Evolutionary conservation across 306 rosid species (phyloP).

Genomic region (Hippophae tibetana): DNA sequence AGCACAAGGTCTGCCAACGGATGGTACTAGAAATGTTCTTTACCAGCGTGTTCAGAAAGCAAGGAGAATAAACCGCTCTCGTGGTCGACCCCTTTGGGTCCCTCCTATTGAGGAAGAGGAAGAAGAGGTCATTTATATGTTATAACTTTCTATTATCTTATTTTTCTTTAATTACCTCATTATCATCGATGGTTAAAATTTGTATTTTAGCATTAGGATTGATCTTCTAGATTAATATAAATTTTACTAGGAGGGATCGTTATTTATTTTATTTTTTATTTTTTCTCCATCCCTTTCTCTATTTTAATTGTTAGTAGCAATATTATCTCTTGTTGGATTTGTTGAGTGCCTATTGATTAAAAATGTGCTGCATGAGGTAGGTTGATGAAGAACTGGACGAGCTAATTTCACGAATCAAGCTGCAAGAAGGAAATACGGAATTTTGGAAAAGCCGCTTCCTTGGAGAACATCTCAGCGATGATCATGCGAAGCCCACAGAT

Average conservation of each 20-base stretch:
- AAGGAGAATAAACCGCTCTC: conserved; percentile 92
- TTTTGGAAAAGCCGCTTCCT: conserved; percentile 89
- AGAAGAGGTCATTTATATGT: conserved; percentile 56
- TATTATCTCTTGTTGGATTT: neutral
- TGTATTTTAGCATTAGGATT: neutral
- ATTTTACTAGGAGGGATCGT: neutral
- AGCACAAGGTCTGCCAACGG: conserved; percentile 85
- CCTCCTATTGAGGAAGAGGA: conserved; percentile 92
- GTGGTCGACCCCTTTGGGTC: conserved; percentile 99
- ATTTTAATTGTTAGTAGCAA: conserved; percentile 1
- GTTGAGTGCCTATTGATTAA: conserved; percentile 11
- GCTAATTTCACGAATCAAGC: conserved; percentile 67
- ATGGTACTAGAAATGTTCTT: conserved; percentile 95
- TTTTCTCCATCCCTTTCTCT: too few relatives aligned
- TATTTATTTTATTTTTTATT: too few relatives aligned
- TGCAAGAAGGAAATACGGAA: conserved; percentile 87
- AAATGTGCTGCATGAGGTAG: conserved; percentile 33
- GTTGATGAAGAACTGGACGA: conserved; percentile 90
- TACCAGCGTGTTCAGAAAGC: conserved; percentile 99
- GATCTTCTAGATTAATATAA: neutral
- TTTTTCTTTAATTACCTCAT: neutral
- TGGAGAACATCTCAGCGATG: conserved; percentile 57
- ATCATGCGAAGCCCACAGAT: conserved; percentile 32
- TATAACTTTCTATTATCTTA: neutral
- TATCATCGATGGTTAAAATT: neutral